These are phyloP conservation scores for Ustilago curta DNA, from an alignment of 1,284 basidiomycete genomes.

Conservation along the genomic window DNA sequence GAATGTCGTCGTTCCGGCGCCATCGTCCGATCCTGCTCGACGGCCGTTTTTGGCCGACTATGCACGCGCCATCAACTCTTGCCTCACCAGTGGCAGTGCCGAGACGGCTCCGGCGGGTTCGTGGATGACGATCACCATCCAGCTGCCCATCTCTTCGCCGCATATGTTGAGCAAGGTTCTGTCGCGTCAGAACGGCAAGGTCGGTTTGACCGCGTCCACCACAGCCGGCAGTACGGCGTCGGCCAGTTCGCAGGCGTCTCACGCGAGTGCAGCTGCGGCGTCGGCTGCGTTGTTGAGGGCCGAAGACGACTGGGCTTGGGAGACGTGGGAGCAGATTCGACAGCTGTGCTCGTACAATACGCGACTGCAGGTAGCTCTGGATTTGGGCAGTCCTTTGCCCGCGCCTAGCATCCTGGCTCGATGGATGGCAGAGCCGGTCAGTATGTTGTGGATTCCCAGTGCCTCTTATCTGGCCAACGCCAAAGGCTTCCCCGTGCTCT, in stretches of 20 bases:
- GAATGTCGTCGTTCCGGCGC: conserved; percentile 88
- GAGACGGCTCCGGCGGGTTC: conserved; percentile 53
- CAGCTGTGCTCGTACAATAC: conserved; percentile 87
- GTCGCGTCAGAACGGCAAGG: conserved; percentile 40
- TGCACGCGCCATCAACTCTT: conserved; percentile 79
- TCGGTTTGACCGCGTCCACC: conserved; percentile 36
- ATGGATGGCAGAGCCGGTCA: conserved; percentile 92
- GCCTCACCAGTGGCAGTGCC: conserved; percentile 51
- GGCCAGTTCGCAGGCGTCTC: conserved; percentile 38
- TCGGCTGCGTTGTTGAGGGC: conserved; percentile 78
- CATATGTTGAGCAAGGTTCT: conserved; percentile 54
- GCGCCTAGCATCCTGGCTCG: conserved; percentile 76
- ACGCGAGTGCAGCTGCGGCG: conserved; percentile 32
- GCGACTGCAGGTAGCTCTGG: conserved; percentile 81
- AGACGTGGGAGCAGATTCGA: conserved; percentile 96
- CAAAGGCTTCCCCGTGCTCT: conserved; percentile 96
- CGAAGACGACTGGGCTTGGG: conserved; percentile 76
- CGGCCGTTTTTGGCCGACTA: conserved; percentile 88
- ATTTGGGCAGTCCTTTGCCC: conserved; percentile 83
- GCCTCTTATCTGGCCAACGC: conserved; percentile 92
- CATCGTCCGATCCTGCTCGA: conserved; percentile 75
- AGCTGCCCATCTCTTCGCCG: conserved; percentile 64
- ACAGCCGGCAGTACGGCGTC: conserved; percentile 42
- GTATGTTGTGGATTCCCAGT: conserved; percentile 87
- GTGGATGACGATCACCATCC: conserved; percentile 62